A percentile compares a stretch with the other conserved stretches of the same genome.
phyloP scores from a whole-genome alignment of 2,329 filamentous ascomycete species.

The Pseudogymnoascus verrucosus region DNA sequence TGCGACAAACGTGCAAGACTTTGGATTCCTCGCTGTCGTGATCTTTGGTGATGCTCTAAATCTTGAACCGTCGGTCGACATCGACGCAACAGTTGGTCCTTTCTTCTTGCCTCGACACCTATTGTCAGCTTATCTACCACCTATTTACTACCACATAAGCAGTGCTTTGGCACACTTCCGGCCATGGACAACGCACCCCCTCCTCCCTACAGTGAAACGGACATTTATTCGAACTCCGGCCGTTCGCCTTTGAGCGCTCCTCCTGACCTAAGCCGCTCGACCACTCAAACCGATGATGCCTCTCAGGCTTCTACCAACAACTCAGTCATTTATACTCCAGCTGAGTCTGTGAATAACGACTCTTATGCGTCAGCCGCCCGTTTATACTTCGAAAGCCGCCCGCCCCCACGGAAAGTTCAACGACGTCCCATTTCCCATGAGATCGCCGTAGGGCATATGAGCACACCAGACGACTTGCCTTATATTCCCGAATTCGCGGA shows the following conservation, averaged over 20 bases:
- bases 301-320: constrained; percentile 25
- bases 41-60: constrained; percentile 2
- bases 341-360: constrained; percentile 5
- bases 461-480: constrained; percentile 37
- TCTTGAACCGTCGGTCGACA: background rate
- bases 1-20: constrained; percentile 5
- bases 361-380: constrained; percentile 28
- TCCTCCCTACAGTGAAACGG: constrained; percentile 50
- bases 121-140: background rate
- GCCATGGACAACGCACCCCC: constrained; percentile 36
- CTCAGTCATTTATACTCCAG: constrained; percentile 22
- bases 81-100: background rate
- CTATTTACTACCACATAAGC: background rate
- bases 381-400: constrained; percentile 36
- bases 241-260: constrained; percentile 20
- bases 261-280: constrained; percentile 17
- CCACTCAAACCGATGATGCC: constrained; percentile 29
- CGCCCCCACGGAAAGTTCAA: constrained; percentile 20
- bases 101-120: background rate
- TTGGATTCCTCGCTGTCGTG: background rate
- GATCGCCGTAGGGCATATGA: constrained; percentile 29
- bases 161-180: background rate
- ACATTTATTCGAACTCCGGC: constrained; percentile 42
- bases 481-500: constrained; percentile 22
- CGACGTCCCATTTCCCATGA: constrained; percentile 25